Base-by-base conservation (phyloP, 2,329 filamentous ascomycete genomes). In the Monosporascus sp. region DNA sequence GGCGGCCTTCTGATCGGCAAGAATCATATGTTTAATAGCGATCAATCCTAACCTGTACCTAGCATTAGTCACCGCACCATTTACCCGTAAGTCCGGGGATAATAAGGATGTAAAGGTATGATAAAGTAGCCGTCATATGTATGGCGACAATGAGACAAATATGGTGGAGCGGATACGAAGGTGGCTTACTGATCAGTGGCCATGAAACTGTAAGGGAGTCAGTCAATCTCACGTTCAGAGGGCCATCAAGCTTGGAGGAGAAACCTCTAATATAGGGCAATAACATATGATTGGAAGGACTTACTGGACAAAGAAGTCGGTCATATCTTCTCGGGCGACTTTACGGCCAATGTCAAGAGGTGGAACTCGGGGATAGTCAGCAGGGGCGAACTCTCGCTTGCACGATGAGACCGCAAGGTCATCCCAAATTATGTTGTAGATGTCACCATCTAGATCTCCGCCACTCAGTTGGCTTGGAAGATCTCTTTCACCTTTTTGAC, bases 391-490 rank as follows among this genome's bases (percentile, higher is more conserved):
- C 0, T 70, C 73, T 0, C 15, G 22, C 11, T 59, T 41, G 27
- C 53, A 61, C 5, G 63, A 65, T 0, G 80, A 75, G 1, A 78
- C 66, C 0, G 84, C 74, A 0, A 67, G 63, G 0, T 68, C 60
- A 59, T 95, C 89, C 77, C 82, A 94, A 47, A 95, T 88, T 48
- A 95, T 71, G 57, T 90, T 87, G 68, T 88, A 96, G 0, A 89
- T 71, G 65, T 96, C 91, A 0, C 90, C 90, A 58, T 94, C 90
- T 0, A 96, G 77, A 66, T 96, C 90, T 0, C 90, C 90, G 1
- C 90, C 90, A 50, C 86, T 87, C 0, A 96, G 74, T 67, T 86
- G 80, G 55, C 88, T 93, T 0, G 90, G 89, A 0, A 96, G 72
- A 62, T 95, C 90, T 17, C 90, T 81, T 0, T 60, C 25, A 0